A percentile compares a stretch with the other conserved stretches of the same genome.
These are phyloP conservation scores for Phytophthora pseudosyringae DNA, from an alignment of 352 stramenopile species.

Conservation along the genomic window DNA sequence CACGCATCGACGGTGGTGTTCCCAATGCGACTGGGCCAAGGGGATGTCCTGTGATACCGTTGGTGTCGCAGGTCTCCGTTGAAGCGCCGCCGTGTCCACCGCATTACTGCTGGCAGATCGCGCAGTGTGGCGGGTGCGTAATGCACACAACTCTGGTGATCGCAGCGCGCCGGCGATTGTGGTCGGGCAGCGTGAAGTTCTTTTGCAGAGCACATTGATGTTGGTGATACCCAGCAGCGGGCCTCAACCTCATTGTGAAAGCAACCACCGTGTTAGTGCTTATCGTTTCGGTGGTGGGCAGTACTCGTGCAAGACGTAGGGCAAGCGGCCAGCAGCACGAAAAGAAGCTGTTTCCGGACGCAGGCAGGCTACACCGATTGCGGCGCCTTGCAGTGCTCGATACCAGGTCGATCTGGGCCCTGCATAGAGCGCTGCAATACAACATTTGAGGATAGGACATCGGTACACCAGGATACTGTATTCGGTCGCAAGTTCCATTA, in stretches of 20 bases:
- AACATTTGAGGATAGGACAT: background rate
- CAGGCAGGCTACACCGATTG: background rate
- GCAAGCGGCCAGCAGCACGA: slow-evolving; percentile 10
- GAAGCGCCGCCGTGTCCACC: slow-evolving; percentile 6
- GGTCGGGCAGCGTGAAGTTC: slow-evolving; percentile 1
- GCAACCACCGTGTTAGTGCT: background rate
- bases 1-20: slow-evolving; percentile 4
- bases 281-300: slow-evolving; percentile 15
- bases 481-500: slow-evolving; percentile 13
- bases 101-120: slow-evolving; percentile 25
- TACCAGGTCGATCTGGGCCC: background rate
- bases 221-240: background rate
- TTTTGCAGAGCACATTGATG: slow-evolving; percentile 6
- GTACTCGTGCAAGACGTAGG: background rate
- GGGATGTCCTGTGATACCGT: background rate
- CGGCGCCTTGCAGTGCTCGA: background rate
- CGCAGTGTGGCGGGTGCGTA: slow-evolving; percentile 13
- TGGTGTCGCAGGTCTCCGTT: slow-evolving; percentile 17
- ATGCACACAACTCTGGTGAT: slow-evolving; percentile 10
- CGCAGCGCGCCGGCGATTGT: background rate
- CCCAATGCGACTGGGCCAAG: background rate
- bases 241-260: background rate
- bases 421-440: background rate
- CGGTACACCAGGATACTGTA: background rate
- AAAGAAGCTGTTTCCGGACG: slow-evolving; percentile 9